Conservation (phyloP, 2,329 filamentous ascomycete genomes). For the Cladophialophora bantiana region DNA sequence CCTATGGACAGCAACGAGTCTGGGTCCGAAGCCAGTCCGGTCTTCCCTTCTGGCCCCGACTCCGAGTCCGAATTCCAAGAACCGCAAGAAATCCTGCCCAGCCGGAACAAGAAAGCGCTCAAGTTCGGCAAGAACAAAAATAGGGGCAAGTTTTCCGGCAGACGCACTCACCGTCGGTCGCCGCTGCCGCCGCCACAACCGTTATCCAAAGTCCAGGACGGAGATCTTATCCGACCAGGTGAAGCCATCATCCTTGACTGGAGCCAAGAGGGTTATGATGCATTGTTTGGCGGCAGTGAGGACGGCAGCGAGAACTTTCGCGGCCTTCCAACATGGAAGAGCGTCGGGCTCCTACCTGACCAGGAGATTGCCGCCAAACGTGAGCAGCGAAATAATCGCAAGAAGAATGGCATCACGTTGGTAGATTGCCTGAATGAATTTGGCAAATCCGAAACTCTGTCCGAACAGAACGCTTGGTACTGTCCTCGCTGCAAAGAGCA, state of each 20-base stretch:
- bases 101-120: slow-evolving; percentile 36
- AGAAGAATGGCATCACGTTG: slow-evolving; percentile 78
- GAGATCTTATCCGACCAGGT: slow-evolving; percentile 71
- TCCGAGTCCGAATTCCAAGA: slow-evolving; percentile 42
- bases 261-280: slow-evolving; percentile 72
- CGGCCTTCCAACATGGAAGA: slow-evolving; percentile 65
- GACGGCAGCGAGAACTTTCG: slow-evolving; percentile 59
- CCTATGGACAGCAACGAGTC: slow-evolving; percentile 34
- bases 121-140: slow-evolving; percentile 47
- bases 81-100: slow-evolving; percentile 36
- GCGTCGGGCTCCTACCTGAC: slow-evolving; percentile 62
- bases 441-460: slow-evolving; percentile 89
- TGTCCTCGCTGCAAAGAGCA: slow-evolving; percentile 96
- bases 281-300: slow-evolving; percentile 65
- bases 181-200: slow-evolving; percentile 32
- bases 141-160: slow-evolving; percentile 45
- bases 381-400: slow-evolving; percentile 68
- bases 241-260: slow-evolving; percentile 91
- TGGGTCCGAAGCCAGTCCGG: slow-evolving; percentile 31
- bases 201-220: slow-evolving; percentile 48
- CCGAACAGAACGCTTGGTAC: slow-evolving; percentile 96
- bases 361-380: slow-evolving; percentile 70
- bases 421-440: slow-evolving; percentile 95
- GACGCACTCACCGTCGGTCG: slow-evolving; percentile 31
- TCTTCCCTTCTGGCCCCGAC: slow-evolving; percentile 41